Base-by-base conservation (phyloP, 2,329 filamentous ascomycete genomes). In the Orbilia javanica region DNA sequence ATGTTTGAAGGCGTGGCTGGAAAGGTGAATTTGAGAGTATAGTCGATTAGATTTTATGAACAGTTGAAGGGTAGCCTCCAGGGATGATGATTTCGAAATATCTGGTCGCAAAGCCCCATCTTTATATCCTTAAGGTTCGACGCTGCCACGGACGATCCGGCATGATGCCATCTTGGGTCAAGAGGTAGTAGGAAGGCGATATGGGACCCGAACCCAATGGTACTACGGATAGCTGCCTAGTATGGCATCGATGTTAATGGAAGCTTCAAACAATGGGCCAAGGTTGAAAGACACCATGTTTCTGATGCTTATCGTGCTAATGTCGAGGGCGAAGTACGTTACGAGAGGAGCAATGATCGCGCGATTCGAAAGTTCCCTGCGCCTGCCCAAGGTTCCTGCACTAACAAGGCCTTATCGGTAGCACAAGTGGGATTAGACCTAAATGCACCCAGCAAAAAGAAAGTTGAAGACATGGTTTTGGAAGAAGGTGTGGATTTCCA, bases 161-260 rank as follows among this genome's bases (percentile, higher is more conserved):
- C 27, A 44, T 20, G 31, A 27, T 48, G n/a, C 31, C 48, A 48
- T 39, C 18, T 34, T 15, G 13, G 22, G 31, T 66, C 25, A 25
- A 68, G 7, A 31, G 22, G 27, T n/a, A 39, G 50, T 20, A 52
- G 36, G 44, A 64, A 53, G 39, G 31, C 62, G 67, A 50, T 60
- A 60, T 60, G 34, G 31, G n/a, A 29, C 27, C 34, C 27, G 20
- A 68, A 20, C 15, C 36, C 52, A 29, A 46, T 71, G 67, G 29
- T 63, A n/a, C 60, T 13, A 31, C 31, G 52, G 53, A 36, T 67
- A 78, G 74, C 67, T 78, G 74, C 74, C 74, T 78, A 78, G 67
- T 53, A 67, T 63, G 48, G 44, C 74, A 62, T 72, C 50, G 67
- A 78, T 72, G 52, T 64, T 72, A 72, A 72, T 42, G 74, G 67